Evolutionary conservation across 1,284 basidiomycete genomes (phyloP), one percentile per base, ranked within the genome.

Genomic region (Flammula alnicola): DNA sequence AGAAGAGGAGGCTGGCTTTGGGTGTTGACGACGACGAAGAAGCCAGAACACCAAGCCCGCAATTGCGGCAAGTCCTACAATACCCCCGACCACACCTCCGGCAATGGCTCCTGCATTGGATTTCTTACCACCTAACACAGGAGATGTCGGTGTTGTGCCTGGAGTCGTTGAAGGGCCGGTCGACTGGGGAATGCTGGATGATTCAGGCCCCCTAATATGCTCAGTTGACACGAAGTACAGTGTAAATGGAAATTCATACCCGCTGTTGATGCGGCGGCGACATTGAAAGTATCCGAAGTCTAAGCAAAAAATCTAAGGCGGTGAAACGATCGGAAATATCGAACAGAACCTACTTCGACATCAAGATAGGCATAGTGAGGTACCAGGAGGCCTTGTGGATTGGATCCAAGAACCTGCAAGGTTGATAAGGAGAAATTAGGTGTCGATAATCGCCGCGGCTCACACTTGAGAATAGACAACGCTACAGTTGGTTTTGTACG

Each of bases 31-130:
- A 17, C 66, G 68, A 25, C 70, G 66, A 23, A 70, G 56, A 47
- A 71, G 60, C 66, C 68, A 72, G 42, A 72, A 67, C 1, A 66
- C 52, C 3, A 68, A 41, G 2, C 63, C 69, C n/a, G 57, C 65
- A 17, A 75, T 54, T 22, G 74, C 55, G 5, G 63, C 65, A 11
- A 77, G 44, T 22, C 46, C 59, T 37, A 70, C 64, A 8, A 76
- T 50, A 16, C 72, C 74, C 10, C 73, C 75, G 14, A 76, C 64
- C 6, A 75, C 72, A 27, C 74, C 74, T 39, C 75, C 75, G n/a
- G 71, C 74, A 40, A 76, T 75, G 1, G 74, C 70, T 10, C 73
- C 73, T 41, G 68, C 67, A 43, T 73, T 69, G 2, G 67, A 63
- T 22, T 58, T 62, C 22, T 60, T 57, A 9, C 31, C 11, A 19